Evolutionary conservation across 2,329 filamentous ascomycete genomes (phyloP).

Genomic region (Periconia sp.): DNA sequence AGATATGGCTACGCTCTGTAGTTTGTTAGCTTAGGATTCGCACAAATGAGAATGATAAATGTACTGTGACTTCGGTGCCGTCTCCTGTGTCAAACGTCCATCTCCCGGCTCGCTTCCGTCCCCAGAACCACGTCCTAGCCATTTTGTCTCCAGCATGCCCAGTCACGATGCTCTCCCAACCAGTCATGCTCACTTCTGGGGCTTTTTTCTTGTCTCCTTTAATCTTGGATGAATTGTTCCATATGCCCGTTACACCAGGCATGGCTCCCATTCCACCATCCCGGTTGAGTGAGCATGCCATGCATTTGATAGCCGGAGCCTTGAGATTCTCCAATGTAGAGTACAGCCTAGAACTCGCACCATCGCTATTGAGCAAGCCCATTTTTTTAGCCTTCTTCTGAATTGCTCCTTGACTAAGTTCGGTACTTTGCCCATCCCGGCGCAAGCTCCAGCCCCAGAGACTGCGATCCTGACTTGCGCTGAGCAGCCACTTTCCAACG

Average conservation of each 20-base stretch:
- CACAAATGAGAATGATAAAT: constrained; percentile 8
- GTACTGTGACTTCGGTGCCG: constrained; percentile 71
- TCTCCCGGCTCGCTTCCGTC: constrained; percentile 86
- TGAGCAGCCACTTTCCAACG: constrained; percentile 92
- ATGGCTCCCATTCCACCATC: constrained; percentile 92
- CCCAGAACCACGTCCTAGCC: constrained; percentile 98
- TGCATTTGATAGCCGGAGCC: constrained; percentile 87
- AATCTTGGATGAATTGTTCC: constrained; percentile 74
- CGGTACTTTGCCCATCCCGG: constrained; percentile 89
- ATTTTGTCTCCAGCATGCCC: constrained; percentile 84
- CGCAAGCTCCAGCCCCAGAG: constrained; percentile 97
- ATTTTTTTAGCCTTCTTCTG: constrained; percentile 89
- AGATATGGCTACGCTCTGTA: constrained; percentile 82
- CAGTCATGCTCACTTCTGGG: constrained; percentile 77
- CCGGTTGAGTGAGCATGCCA: constrained; percentile 89
- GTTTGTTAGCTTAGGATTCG: constrained; percentile 12
- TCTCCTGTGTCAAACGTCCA: constrained; percentile 93
- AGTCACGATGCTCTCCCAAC: constrained; percentile 97
- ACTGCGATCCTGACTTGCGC: constrained; percentile 85
- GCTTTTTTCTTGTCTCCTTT: constrained; percentile 71
- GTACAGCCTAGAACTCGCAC: constrained; percentile 65
- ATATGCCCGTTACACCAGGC: constrained; percentile 78
- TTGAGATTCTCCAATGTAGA: constrained; percentile 76
- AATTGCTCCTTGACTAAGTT: constrained; percentile 89
- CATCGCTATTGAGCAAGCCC: constrained; percentile 68